Evolutionary conservation across 2,329 filamentous ascomycete species (phyloP).

Genomic region (Epichloe sp.): DNA sequence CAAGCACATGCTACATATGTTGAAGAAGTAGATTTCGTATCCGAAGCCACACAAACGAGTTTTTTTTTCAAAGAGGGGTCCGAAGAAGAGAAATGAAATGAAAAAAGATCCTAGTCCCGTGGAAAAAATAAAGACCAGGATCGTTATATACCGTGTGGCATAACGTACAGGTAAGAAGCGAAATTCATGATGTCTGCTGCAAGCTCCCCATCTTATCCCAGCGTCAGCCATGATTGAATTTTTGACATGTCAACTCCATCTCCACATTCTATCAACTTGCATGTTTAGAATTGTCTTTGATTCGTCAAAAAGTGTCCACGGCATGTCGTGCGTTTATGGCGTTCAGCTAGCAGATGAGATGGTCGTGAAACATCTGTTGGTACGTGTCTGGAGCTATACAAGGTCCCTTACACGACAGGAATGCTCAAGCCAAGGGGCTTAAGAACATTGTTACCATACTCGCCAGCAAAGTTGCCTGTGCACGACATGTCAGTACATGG

Average conservation of each 20-base stretch:
- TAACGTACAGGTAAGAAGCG: constrained; percentile 24
- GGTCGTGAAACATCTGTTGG: background rate
- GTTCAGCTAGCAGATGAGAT: background rate
- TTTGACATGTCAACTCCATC: background rate
- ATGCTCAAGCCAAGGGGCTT: constrained; percentile 18
- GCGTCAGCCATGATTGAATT: background rate
- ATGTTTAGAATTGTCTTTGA: background rate
- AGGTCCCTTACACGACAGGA: constrained; percentile 14
- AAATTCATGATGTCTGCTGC: constrained; percentile 9
- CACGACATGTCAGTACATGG: constrained; percentile 6
- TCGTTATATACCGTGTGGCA: constrained; percentile 20
- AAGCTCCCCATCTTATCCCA: constrained; percentile 2
- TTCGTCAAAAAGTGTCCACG: background rate
- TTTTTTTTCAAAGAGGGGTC: background rate
- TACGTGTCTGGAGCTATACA: background rate
- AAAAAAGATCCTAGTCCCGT: constrained; percentile 5
- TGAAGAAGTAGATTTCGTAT: background rate
- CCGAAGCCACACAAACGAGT: background rate
- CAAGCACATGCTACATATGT: constrained; percentile 6
- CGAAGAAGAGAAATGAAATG: constrained; percentile 1
- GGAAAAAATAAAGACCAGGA: constrained; percentile 13
- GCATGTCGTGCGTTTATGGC: background rate
- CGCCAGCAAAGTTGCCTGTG: background rate
- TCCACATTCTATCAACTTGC: background rate
- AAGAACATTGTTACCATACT: constrained; percentile 29